Percentiles rank a stretch among this genome's conserved stretches.
These are phyloP conservation scores for Lachancea thermotolerans DNA, from an alignment of 805 yeast genomes.

Conservation along the genomic window DNA sequence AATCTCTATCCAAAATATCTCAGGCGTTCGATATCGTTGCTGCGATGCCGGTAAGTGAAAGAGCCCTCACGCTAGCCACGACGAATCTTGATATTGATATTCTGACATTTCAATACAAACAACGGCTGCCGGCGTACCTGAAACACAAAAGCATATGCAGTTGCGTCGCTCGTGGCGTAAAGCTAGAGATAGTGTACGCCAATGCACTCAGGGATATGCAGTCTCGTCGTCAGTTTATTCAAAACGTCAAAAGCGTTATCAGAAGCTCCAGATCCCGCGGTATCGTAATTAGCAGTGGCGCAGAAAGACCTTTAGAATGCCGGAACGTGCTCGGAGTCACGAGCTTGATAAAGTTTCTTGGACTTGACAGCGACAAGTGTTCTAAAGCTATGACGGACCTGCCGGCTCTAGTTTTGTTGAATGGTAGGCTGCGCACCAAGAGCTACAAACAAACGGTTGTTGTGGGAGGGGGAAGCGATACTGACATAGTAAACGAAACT, in stretches of 20 bases:
- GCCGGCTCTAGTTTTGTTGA: constrained; percentile 59
- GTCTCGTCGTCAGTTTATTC: constrained; percentile 55
- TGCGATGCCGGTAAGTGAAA: constrained; percentile 73
- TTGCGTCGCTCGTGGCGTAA: constrained; percentile 76
- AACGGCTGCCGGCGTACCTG: constrained; percentile 65
- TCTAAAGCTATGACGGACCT: constrained; percentile 50
- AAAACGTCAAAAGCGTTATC: constrained; percentile 65
- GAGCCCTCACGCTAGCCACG: constrained; percentile 67
- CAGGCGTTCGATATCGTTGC: constrained; percentile 69
- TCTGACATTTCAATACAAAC: constrained; percentile 61
- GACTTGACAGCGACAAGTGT: constrained; percentile 59
- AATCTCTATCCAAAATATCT: constrained; percentile 34
- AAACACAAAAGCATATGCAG: constrained; percentile 80
- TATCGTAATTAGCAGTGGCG: constrained; percentile 72
- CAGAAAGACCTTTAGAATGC: constrained; percentile 46
- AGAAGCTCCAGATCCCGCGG: constrained; percentile 81
- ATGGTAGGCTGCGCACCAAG: constrained; percentile 65
- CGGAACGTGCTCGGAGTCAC: constrained; percentile 64
- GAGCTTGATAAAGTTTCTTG: constrained; percentile 60
- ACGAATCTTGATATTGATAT: constrained; percentile 75
- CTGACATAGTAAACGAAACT: constrained; percentile 24
- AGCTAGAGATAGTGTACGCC: constrained; percentile 70
- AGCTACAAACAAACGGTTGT: constrained; percentile 72
- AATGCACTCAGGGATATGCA: constrained; percentile 40
- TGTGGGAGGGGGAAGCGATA: constrained; percentile 49